These are phyloP conservation scores for Epichloe sibirici DNA, from an alignment of 2,329 filamentous ascomycete species.

Conservation along the genomic window DNA sequence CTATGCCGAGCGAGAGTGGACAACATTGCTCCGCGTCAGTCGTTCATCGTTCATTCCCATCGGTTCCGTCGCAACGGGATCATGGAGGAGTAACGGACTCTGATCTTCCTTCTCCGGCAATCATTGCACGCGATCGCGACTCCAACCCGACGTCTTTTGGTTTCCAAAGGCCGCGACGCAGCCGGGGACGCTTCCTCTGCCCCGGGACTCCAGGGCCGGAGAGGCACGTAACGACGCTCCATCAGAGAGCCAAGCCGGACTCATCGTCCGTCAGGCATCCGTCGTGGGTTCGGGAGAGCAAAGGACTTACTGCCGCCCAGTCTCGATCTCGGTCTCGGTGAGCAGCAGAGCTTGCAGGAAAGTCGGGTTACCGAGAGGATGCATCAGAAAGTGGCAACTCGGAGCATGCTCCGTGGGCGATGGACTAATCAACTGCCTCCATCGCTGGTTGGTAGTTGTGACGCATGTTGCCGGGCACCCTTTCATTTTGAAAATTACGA, in stretches of 20 bases:
- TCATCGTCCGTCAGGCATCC: no score
- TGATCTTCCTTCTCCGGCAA: conserved; percentile 13
- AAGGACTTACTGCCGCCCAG: background rate
- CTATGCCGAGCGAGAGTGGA: background rate
- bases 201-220: background rate
- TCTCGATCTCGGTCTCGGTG: no score
- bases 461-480: no score
- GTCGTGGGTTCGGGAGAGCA: no score
- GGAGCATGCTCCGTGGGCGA: background rate
- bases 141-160: conserved; percentile 13
- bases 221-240: conserved; percentile 4
- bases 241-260: background rate
- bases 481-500: no score
- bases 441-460: no score
- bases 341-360: no score
- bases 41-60: background rate
- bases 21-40: background rate
- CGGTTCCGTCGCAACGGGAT: background rate
- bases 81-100: conserved; percentile 9
- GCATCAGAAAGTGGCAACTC: background rate
- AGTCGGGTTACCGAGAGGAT: background rate
- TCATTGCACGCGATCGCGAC: conserved; percentile 14
- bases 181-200: background rate
- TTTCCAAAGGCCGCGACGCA: background rate
- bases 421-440: background rate